Evolutionary conservation across 345 rosid genomes (phyloP), one percentile per base, ranked within the genome.

Genomic region (Sonneratia alba): DNA sequence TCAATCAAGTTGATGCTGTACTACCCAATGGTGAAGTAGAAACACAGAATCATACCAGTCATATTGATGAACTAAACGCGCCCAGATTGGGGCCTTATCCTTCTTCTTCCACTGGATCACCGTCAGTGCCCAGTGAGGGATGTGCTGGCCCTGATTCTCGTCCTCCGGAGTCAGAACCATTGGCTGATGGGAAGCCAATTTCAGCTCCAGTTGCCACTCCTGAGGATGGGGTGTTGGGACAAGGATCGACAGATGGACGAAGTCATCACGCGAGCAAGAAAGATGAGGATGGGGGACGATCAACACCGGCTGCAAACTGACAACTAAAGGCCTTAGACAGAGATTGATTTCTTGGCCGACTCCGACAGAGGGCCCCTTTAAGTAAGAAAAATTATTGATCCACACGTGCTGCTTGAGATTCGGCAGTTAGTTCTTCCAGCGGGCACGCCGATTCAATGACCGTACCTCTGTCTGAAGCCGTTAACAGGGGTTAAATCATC

Each of bases 21-120:
- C 14, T 62, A 27, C 74, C 83, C 43, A 87, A 83, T 70, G 86
- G 86, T 47, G 87, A 81, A 68, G 68, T 32, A 27, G 72, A 61
- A 62, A 15, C 66, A 34, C 18, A 24, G 37, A 12, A 13, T 62
- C 38, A 13, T 27, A 18, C 32, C 37, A 13, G 38, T 27, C 37
- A 2, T 27, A 37, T n/a, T 18, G 7, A 62, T 0, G 66, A 27
- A 34, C 38, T 16, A 32, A 32, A 62, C 27, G 66, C 38, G 27
- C 66, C 66, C 3, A 37, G 0, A 62, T 27, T 37, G 2, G 38
- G 16, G 7, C 38, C 66, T 32, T 62, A 37, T 57, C 63, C 7
- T 27, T 27, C 32, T 27, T 27, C 32, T 57, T 57, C 63, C 38
- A 27, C 38, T 32, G 66, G 27, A 32, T 34, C 66, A 12, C 66